Conservation (phyloP, 2,329 filamentous ascomycete genomes). For the Fusarium udum region DNA sequence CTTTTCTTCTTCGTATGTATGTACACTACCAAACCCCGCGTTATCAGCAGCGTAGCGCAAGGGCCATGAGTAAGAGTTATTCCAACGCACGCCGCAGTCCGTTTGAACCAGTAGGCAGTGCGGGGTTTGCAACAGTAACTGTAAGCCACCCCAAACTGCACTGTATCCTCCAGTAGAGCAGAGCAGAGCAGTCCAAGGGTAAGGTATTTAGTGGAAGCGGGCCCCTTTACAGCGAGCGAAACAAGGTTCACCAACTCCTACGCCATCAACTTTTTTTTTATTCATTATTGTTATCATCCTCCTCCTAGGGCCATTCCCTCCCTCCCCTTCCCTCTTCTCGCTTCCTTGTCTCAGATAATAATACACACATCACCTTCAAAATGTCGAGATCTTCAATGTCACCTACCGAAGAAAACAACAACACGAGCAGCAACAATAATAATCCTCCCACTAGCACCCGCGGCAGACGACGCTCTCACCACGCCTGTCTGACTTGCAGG, state of each 20-base stretch:
- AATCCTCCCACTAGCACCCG: constrained; percentile 34
- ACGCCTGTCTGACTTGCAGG: constrained; percentile 60
- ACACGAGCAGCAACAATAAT: not conserved
- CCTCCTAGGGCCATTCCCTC: not conserved
- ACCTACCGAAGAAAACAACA: constrained; percentile 45
- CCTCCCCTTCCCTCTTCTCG: not conserved
- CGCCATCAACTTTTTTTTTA: not conserved
- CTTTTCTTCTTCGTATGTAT: not conserved
- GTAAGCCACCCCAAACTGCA: not conserved
- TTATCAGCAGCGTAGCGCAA: constrained; percentile 22
- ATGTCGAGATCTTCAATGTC: constrained; percentile 43
- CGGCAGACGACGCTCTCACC: constrained; percentile 52
- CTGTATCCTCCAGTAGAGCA: not conserved
- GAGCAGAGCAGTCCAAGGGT: not conserved
- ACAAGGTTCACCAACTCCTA: constrained; percentile 15
- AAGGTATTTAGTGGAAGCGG: constrained; percentile 38
- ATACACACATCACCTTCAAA: not conserved
- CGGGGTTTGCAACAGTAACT: constrained; percentile 30
- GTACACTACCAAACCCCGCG: constrained; percentile 19
- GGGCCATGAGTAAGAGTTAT: not conserved
- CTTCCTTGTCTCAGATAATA: not conserved
- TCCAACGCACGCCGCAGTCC: not conserved
- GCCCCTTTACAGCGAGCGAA: constrained; percentile 19
- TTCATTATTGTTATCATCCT: not conserved
- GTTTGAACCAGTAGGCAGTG: constrained; percentile 24